These are phyloP conservation scores for Rhipidocladum racemiflorum DNA, from an alignment of 176 grass and related monocot species.

Conservation along the genomic window DNA sequence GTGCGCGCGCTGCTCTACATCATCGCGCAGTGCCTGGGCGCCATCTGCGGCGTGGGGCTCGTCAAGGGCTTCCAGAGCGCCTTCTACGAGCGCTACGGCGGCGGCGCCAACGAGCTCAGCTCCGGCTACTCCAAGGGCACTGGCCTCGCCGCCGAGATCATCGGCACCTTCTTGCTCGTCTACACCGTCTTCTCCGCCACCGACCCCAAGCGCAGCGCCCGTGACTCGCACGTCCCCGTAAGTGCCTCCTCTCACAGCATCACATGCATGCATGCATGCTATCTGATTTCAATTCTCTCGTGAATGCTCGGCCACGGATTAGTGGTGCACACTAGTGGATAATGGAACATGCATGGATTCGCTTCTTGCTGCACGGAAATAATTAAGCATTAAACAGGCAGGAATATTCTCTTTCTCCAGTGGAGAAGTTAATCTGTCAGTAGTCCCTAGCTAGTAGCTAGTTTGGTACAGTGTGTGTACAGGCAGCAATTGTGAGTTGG, in stretches of 20 bases:
- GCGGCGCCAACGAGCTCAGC: slow-evolving; percentile 81
- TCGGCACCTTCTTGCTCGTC: slow-evolving; percentile 94
- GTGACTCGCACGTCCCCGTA: slow-evolving; percentile 86
- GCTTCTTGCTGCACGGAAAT: not conserved
- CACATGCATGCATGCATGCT: slow-evolving; percentile 35
- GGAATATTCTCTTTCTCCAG: not conserved
- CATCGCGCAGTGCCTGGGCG: slow-evolving; percentile 79
- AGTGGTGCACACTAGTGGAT: not conserved
- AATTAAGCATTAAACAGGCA: not conserved
- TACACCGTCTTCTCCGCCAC: slow-evolving; percentile 99
- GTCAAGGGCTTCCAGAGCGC: slow-evolving; percentile 85
- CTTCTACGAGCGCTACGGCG: slow-evolving; percentile 66
- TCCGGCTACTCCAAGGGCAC: slow-evolving; percentile 71
- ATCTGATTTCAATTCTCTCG: not conserved
- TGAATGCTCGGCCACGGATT: slow-evolving; percentile 31
- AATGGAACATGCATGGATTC: not conserved
- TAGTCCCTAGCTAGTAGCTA: not conserved
- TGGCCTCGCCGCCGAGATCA: slow-evolving; percentile 90
- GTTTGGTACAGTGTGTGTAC: not conserved
- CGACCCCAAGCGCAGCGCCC: slow-evolving; percentile 97
- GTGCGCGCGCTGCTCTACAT: slow-evolving; percentile 85
- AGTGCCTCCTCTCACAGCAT: slow-evolving; percentile 54
- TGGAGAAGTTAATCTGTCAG: not conserved
- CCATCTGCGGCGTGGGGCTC: slow-evolving; percentile 85
- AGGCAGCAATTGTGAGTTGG: not conserved